phyloP scores from a whole-genome alignment of 148 eudicot genomes.

The Beta vulgaris region DNA sequence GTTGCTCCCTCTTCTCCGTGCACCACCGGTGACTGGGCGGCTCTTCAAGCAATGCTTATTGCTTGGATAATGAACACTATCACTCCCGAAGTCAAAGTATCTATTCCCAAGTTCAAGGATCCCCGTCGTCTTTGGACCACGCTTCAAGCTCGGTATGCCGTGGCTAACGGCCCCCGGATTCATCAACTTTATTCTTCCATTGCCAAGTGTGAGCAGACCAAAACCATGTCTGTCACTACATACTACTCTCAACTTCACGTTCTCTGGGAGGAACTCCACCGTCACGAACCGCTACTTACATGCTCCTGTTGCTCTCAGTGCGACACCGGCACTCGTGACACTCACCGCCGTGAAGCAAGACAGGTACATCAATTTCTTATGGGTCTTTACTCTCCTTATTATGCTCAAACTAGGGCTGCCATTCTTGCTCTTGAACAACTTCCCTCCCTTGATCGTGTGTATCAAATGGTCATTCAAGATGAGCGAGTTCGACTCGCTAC shows the following conservation, averaged over 20 bases:
- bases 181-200: not conserved
- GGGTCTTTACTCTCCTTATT: not conserved
- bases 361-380: not conserved
- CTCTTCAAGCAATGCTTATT: not conserved
- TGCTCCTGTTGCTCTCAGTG: not conserved
- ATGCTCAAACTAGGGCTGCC: not conserved
- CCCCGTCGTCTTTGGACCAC: not conserved
- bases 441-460: not conserved
- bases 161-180: not conserved
- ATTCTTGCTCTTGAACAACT: not conserved
- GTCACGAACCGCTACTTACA: not conserved
- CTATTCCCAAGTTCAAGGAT: not conserved
- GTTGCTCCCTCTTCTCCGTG: not conserved
- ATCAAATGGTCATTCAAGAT: not conserved
- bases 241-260: not conserved
- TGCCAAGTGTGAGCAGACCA: not conserved
- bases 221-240: not conserved
- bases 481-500: not conserved
- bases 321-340: not conserved
- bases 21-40: not conserved
- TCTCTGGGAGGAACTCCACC: not conserved
- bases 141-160: not conserved
- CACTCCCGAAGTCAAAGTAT: not conserved
- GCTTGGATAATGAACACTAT: slow-evolving; percentile 8
- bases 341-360: not conserved